A percentile compares a stretch with the other conserved stretches of the same genome.
These are phyloP conservation scores for Fusarium humuli DNA, from an alignment of 2,329 filamentous ascomycete genomes.

Conservation along the genomic window DNA sequence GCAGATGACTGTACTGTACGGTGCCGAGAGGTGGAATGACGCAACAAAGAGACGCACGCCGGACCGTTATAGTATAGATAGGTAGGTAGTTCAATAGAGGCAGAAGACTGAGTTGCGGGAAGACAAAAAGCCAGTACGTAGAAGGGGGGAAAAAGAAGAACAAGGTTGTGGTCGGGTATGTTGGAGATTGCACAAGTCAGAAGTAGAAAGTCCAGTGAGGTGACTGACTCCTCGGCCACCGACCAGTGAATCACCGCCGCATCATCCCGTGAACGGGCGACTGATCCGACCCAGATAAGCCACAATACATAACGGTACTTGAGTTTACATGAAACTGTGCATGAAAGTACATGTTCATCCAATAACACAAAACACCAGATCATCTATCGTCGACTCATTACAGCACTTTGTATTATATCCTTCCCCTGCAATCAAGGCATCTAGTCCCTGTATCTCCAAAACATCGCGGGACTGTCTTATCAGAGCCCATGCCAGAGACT, in stretches of 20 bases:
- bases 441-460: slow-evolving; percentile 10
- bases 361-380: slow-evolving; percentile 7
- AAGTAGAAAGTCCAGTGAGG: slow-evolving; percentile 41
- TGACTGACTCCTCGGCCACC: slow-evolving; percentile 41
- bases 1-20: slow-evolving; percentile 12
- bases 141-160: slow-evolving; percentile 13
- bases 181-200: slow-evolving; percentile 34
- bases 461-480: slow-evolving; percentile 39
- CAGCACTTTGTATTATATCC: slow-evolving; percentile 9
- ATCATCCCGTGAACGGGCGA: slow-evolving; percentile 48
- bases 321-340: slow-evolving; percentile 19
- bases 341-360: slow-evolving; percentile 17
- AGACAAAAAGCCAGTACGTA: slow-evolving; percentile 1
- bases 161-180: slow-evolving; percentile 4
- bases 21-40: slow-evolving; percentile 33
- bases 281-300: slow-evolving; percentile 46
- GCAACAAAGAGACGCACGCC: slow-evolving; percentile 37
- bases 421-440: not conserved
- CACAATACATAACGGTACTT: slow-evolving; percentile 39
- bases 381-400: not conserved
- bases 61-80: slow-evolving; percentile 13
- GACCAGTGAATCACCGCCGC: slow-evolving; percentile 49
- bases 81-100: slow-evolving; percentile 11
- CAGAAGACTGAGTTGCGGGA: slow-evolving; percentile 4
- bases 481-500: slow-evolving; percentile 7